phyloP scores from a whole-genome alignment of 116 monocot species.

The Cymodocea nodosa region DNA sequence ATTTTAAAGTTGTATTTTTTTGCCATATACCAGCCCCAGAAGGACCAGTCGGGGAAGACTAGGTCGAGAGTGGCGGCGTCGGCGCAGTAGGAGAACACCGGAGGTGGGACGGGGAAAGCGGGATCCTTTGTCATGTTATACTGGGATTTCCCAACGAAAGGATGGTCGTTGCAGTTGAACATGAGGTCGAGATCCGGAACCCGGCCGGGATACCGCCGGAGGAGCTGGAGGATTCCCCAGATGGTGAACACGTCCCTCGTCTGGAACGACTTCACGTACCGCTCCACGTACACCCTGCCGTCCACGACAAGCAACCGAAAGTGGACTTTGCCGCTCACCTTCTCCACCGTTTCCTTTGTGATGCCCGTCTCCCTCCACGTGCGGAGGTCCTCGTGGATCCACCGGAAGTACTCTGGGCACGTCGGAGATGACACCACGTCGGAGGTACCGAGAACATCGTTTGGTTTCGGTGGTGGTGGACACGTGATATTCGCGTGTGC shows the following conservation, averaged over 20 bases:
- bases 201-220: slow-evolving; percentile 41
- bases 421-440: neutral
- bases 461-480: too few species aligned
- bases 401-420: slow-evolving; percentile 55
- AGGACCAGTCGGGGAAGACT: slow-evolving; percentile 75
- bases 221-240: slow-evolving; percentile 64
- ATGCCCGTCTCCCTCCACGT: slow-evolving; percentile 43
- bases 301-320: slow-evolving; percentile 37
- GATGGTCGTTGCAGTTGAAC: slow-evolving; percentile 54
- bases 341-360: slow-evolving; percentile 33
- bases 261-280: slow-evolving; percentile 26
- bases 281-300: slow-evolving; percentile 38
- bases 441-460: too few species aligned
- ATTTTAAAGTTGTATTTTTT: too few species aligned
- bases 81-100: slow-evolving; percentile 59
- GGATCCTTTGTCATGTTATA: neutral
- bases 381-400: slow-evolving; percentile 49
- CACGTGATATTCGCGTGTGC: too few species aligned
- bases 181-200: slow-evolving; percentile 57
- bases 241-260: slow-evolving; percentile 44
- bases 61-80: slow-evolving; percentile 36
- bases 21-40: slow-evolving; percentile 72
- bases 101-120: slow-evolving; percentile 22
- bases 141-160: slow-evolving; percentile 7
- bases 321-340: slow-evolving; percentile 11